Conservation (phyloP, 2,329 filamentous ascomycete genomes). For the Aureobasidium melanogenum region DNA sequence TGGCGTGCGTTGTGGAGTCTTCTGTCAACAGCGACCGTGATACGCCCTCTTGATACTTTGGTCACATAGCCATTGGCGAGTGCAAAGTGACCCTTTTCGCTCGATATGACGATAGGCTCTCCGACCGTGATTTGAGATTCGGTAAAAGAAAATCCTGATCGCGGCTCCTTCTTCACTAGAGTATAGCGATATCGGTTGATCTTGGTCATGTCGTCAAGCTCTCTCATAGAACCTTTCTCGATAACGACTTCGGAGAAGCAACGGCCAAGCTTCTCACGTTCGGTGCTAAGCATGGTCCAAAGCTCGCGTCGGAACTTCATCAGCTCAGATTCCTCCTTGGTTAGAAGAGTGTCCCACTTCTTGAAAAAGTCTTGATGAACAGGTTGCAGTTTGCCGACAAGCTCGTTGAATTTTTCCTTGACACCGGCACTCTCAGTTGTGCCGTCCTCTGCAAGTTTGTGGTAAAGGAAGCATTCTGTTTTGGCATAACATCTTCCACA, state of each 20-base stretch:
- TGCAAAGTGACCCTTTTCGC: slow-evolving; percentile 90
- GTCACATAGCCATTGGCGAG: slow-evolving; percentile 87
- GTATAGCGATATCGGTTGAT: slow-evolving; percentile 89
- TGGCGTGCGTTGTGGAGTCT: slow-evolving; percentile 79
- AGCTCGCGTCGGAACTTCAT: slow-evolving; percentile 81
- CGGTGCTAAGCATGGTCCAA: slow-evolving; percentile 88
- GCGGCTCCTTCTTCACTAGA: slow-evolving; percentile 59
- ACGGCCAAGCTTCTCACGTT: slow-evolving; percentile 78
- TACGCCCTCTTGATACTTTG: slow-evolving; percentile 61
- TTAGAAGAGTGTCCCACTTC: slow-evolving; percentile 89
- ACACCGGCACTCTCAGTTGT: slow-evolving; percentile 73
- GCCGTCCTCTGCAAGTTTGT: slow-evolving; percentile 80
- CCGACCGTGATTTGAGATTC: slow-evolving; percentile 83
- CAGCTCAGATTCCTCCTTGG: slow-evolving; percentile 86
- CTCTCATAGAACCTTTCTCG: slow-evolving; percentile 63
- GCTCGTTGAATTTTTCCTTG: slow-evolving; percentile 70
- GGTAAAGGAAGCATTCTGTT: slow-evolving; percentile 83
- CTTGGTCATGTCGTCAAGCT: slow-evolving; percentile 55
- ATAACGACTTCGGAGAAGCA: slow-evolving; percentile 87
- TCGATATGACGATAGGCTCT: slow-evolving; percentile 92
- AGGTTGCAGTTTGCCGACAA: slow-evolving; percentile 52
- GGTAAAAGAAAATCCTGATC: slow-evolving; percentile 66
- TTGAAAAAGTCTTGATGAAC: slow-evolving; percentile 66
- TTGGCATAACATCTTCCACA: slow-evolving; percentile 89
- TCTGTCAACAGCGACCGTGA: slow-evolving; percentile 85